Conservation (phyloP, 148 eudicot genomes). For the Silene uniflora region DNA sequence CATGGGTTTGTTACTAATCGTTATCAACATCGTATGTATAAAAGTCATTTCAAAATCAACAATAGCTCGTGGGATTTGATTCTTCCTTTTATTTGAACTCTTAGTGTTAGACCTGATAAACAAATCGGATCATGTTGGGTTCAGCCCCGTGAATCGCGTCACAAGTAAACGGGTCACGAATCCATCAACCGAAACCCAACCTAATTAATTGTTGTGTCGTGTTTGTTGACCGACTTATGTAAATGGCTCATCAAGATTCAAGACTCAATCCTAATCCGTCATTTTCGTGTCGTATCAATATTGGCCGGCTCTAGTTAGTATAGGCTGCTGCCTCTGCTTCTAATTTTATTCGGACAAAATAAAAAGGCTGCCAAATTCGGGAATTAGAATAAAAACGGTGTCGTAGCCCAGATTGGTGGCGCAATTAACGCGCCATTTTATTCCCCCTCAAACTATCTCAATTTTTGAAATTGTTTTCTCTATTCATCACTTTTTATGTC, state of each 20-base stretch:
- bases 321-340: background rate
- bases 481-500: background rate
- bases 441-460: background rate
- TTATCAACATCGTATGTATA: background rate
- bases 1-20: constrained; percentile 15
- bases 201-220: too few species aligned
- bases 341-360: background rate
- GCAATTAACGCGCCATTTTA: constrained; percentile 31
- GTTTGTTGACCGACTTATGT: too few species aligned
- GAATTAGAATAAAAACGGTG: constrained; percentile 19
- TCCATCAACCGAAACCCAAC: too few species aligned
- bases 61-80: constrained; percentile 4
- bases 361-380: constrained; percentile 14
- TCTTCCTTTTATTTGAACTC: constrained; percentile 13
- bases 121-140: too few species aligned
- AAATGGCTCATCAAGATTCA: too few species aligned
- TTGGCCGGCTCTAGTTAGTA: too few species aligned
- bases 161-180: too few species aligned
- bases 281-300: too few species aligned
- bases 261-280: too few species aligned
- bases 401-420: constrained; percentile 28
- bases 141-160: too few species aligned
- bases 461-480: background rate
- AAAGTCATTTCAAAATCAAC: background rate
- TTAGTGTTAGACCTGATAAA: too few species aligned